A percentile compares a stretch with the other conserved stretches of the same genome.
Evolutionary conservation across 768 basidiomycete genomes (phyloP).

Genomic region (Lyophyllum atratum): DNA sequence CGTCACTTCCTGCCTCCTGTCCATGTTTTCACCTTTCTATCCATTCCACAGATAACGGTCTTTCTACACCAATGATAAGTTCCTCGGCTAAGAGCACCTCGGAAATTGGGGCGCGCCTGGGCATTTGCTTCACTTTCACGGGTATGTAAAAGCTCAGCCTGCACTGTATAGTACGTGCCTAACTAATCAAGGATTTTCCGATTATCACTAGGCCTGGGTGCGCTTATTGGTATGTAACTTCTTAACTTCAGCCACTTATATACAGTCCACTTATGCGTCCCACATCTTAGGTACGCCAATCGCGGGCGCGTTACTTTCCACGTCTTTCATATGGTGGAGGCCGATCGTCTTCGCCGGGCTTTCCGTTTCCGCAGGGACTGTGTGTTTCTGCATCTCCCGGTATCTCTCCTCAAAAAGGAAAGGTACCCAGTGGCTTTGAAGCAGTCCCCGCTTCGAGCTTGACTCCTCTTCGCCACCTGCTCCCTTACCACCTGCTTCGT

Average conservation of each 20-base stretch:
- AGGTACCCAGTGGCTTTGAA: constrained; percentile 25
- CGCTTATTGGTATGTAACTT: neutral
- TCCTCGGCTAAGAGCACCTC: constrained; percentile 44
- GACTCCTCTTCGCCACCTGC: too few relatives aligned
- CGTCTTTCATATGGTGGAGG: constrained; percentile 21
- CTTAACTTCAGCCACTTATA: neutral
- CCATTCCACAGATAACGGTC: constrained; percentile 31
- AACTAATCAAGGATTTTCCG: neutral
- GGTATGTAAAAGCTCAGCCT: neutral
- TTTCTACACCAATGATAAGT: constrained; percentile 45
- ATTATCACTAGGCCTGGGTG: neutral
- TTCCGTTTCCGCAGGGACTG: constrained; percentile 8
- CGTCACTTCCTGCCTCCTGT: too few relatives aligned
- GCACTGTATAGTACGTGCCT: neutral
- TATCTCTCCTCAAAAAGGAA: constrained; percentile 20
- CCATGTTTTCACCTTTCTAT: neutral
- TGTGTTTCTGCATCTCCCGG: constrained; percentile 22
- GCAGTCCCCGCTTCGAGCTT: too few relatives aligned
- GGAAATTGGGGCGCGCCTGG: constrained; percentile 59
- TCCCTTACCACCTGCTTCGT: too few relatives aligned
- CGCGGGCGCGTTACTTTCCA: constrained; percentile 14
- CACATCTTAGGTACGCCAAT: constrained; percentile 13
- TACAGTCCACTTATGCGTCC: neutral
- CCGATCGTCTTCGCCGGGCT: constrained; percentile 22
- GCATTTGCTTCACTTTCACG: constrained; percentile 43